Percentiles rank a stretch among this genome's conserved stretches.
These are phyloP conservation scores for Macrotyloma uniflorum DNA, from an alignment of 306 rosid species.

Conservation along the genomic window DNA sequence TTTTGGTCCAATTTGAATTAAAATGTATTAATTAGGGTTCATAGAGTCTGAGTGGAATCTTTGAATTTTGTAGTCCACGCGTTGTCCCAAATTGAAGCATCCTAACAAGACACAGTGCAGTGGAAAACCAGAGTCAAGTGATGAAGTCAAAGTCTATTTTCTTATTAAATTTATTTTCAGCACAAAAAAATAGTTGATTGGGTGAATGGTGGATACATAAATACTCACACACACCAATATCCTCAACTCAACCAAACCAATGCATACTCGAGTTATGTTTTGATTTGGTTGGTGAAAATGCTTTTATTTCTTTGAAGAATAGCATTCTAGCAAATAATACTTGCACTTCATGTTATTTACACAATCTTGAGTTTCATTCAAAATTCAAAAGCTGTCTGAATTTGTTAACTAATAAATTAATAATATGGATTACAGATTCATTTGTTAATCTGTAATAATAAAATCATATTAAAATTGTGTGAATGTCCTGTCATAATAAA, in stretches of 20 bases:
- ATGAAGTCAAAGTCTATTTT: conserved; percentile 22
- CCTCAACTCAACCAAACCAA: too few relatives aligned
- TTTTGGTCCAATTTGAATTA: too few relatives aligned
- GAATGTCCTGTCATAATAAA: not conserved
- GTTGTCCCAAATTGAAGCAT: not conserved
- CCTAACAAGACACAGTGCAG: not conserved
- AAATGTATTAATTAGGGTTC: too few relatives aligned
- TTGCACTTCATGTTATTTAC: not conserved
- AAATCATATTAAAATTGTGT: not conserved
- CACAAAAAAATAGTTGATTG: not conserved
- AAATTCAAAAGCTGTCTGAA: not conserved
- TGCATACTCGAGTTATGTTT: too few relatives aligned
- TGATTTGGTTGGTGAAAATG: not conserved
- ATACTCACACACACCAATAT: too few relatives aligned
- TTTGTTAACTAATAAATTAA: not conserved
- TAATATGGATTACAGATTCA: not conserved
- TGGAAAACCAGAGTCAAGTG: conserved; percentile 17
- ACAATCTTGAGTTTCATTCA: not conserved
- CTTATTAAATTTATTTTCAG: not conserved
- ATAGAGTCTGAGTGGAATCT: not conserved
- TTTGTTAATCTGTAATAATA: not conserved
- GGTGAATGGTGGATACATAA: not conserved
- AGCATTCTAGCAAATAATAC: not conserved
- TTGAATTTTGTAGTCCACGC: conserved; percentile 2
- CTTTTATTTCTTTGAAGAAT: not conserved